Base-by-base conservation (phyloP, 106 monocot species). In the Vanilla planifolia region DNA sequence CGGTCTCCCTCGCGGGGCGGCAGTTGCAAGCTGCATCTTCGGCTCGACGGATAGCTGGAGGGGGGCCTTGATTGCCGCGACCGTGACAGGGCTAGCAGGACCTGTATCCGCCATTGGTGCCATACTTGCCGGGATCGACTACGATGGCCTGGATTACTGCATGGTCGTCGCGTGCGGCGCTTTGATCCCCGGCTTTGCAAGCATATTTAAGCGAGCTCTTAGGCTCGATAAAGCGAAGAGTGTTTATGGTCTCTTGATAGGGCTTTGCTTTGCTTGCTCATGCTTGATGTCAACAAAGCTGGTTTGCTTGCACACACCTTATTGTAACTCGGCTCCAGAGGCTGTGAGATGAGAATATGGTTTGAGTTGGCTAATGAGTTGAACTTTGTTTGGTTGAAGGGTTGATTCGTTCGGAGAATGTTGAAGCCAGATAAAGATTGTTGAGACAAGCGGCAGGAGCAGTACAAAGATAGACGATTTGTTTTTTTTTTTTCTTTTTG, bases 301-400 rank as follows among this genome's bases (percentile, higher is more conserved):
- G 72, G 91, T 98, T 26, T 98, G 96, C 73, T 63, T 98, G 46
- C 91, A 98, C 52, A 98, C 96, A 4, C 84, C 91, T 37, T 98
- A 98, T 62, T 98, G 96, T 55, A 98, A 98, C 71, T 91, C 96
- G 2, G 96, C 96, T 22, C 96, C 96, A 1, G 96, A 98, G 67
- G 96, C 96, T 43, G 96, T 98, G 13, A 98, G 71, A 79, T 98
- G 28, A 52, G 20, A 42, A 28, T 26, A 11, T 15, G 16, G 15
- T 6, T 37, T 8, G 59, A 22, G 3, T 59, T 57, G 19, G 8
- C n/a, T n/a, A n/a, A n/a, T n/a, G n/a, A n/a, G n/a, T n/a, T n/a
- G n/a, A n/a, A n/a, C n/a, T n/a, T n/a, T n/a, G n/a, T n/a, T n/a
- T n/a, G n/a, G n/a, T n/a, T n/a, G n/a, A n/a, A n/a, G n/a, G n/a